Evolutionary conservation across 768 basidiomycete genomes (phyloP).

Genomic region (Kondoa subrosea): DNA sequence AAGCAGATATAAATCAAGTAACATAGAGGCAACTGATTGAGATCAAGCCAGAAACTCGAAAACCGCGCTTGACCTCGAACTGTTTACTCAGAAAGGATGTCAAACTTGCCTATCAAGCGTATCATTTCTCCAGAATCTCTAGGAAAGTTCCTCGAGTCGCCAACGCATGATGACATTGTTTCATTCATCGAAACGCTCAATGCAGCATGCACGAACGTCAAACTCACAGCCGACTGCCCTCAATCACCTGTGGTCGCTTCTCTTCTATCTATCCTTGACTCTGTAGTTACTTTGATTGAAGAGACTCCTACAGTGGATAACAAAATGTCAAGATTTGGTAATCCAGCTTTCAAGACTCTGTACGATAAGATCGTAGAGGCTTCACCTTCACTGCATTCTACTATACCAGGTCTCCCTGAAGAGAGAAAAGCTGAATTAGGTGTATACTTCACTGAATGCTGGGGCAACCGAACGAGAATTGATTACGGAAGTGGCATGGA

Average conservation of each 20-base stretch:
- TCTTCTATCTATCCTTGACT: slow-evolving; percentile 48
- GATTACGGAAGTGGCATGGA: slow-evolving; percentile 99
- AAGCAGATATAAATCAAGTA: too few species aligned
- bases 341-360: slow-evolving; percentile 85
- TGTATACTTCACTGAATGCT: slow-evolving; percentile 64
- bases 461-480: slow-evolving; percentile 80
- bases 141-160: slow-evolving; percentile 57
- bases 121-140: slow-evolving; percentile 66
- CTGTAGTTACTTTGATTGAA: slow-evolving; percentile 48
- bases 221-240: slow-evolving; percentile 49
- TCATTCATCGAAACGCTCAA: slow-evolving; percentile 60
- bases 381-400: slow-evolving; percentile 43
- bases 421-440: slow-evolving; percentile 53
- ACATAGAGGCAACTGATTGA: too few species aligned
- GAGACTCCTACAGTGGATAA: slow-evolving; percentile 70
- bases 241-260: slow-evolving; percentile 48
- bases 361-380: slow-evolving; percentile 67
- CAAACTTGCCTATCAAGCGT: slow-evolving; percentile 20
- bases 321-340: slow-evolving; percentile 77
- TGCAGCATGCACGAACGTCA: slow-evolving; percentile 53
- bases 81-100: neutral
- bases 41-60: too few species aligned
- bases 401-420: slow-evolving; percentile 43
- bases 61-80: too few species aligned
- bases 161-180: slow-evolving; percentile 51